These are phyloP conservation scores for Apophysomyces variabilis DNA, from an alignment of 371 early-diverging fungal genomes.

Conservation along the genomic window DNA sequence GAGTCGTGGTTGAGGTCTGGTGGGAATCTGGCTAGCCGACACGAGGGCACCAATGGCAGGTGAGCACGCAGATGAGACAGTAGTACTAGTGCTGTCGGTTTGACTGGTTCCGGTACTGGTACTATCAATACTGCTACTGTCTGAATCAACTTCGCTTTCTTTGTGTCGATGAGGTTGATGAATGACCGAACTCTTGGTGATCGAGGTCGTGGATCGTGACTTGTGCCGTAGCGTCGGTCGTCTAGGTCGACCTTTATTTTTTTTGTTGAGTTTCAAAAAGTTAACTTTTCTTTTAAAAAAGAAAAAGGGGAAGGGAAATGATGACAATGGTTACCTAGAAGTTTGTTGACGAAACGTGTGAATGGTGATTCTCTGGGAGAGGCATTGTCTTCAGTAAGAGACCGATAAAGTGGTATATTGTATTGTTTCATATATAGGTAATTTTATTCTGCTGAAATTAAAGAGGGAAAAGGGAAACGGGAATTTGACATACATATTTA, in stretches of 20 bases:
- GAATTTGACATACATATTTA: constrained; percentile 8
- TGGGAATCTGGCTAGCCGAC: constrained; percentile 14
- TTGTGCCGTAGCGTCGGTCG: constrained; percentile 27
- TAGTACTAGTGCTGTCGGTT: constrained; percentile 1
- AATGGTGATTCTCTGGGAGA: constrained; percentile 28
- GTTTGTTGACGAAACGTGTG: constrained; percentile 27
- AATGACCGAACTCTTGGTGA: constrained; percentile 31
- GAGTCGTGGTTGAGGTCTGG: constrained; percentile 6
- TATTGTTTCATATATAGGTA: neutral
- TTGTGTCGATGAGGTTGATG: constrained; percentile 19
- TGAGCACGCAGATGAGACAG: constrained; percentile 8
- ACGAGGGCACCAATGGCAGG: constrained; percentile 29
- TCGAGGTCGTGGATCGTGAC: constrained; percentile 33
- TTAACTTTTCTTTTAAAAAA: constrained; percentile 9
- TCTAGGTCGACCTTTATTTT: constrained; percentile 1
- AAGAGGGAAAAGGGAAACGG: neutral
- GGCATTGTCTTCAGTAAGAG: constrained; percentile 27
- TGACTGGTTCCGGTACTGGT: neutral
- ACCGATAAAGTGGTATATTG: constrained; percentile 26
- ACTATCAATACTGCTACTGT: constrained; percentile 9
- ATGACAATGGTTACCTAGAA: constrained; percentile 21
- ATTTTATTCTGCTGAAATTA: neutral
- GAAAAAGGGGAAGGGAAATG: neutral
- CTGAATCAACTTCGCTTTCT: neutral
- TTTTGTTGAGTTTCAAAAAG: constrained; percentile 8